phyloP scores from a whole-genome alignment of 2,329 filamentous ascomycete species.

The Penicillium sp. region DNA sequence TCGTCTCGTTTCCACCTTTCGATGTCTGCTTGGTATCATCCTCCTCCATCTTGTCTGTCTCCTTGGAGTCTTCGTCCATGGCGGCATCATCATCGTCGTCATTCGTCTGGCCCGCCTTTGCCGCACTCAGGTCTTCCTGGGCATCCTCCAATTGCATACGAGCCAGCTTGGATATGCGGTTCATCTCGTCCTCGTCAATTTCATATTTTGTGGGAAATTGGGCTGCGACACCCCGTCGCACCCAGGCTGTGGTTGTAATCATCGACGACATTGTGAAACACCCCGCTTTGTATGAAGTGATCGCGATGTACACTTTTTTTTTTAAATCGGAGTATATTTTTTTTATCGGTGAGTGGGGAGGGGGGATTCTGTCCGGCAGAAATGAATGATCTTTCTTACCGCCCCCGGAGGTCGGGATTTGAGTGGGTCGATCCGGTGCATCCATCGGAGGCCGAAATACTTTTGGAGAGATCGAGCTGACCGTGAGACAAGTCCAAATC shows the following conservation, averaged over 20 bases:
- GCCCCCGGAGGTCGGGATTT: conserved; percentile 16
- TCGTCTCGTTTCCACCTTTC: conserved; percentile 15
- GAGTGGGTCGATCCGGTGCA: background rate
- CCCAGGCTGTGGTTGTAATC: conserved; percentile 72
- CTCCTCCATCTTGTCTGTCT: conserved; percentile 20
- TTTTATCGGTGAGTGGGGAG: conserved; percentile 22
- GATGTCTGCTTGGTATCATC: conserved; percentile 21
- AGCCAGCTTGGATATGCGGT: conserved; percentile 67
- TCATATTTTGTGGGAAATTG: conserved; percentile 70
- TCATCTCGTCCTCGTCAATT: conserved; percentile 68
- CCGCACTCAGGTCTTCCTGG: conserved; percentile 73
- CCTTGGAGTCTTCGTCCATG: conserved; percentile 39
- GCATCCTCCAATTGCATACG: conserved; percentile 85
- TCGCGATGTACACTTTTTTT: conserved; percentile 13
- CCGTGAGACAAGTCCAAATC: background rate
- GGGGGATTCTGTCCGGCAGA: conserved; percentile 30
- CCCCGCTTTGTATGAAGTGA: background rate
- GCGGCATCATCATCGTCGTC: conserved; percentile 38
- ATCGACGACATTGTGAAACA: conserved; percentile 48
- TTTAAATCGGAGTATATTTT: conserved; percentile 23
- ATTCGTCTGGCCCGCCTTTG: conserved; percentile 47
- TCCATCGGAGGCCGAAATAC: background rate
- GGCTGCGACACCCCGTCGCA: conserved; percentile 68
- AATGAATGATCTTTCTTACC: conserved; percentile 20
- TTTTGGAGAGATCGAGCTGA: background rate